These are phyloP conservation scores for Cyclotella sp. DNA, from an alignment of 108 stramenopile species.

Conservation along the genomic window DNA sequence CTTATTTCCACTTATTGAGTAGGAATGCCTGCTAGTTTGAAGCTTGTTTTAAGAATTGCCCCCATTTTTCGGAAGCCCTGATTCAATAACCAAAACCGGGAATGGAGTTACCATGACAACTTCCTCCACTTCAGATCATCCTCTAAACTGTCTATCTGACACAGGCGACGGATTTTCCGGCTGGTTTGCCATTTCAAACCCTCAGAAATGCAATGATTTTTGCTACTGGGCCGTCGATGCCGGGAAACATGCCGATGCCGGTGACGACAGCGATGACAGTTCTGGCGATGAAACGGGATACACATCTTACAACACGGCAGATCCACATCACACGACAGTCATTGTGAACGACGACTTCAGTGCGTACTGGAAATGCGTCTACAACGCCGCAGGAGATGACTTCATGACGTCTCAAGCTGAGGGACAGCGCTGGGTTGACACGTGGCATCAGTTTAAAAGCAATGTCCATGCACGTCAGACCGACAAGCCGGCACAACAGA, in stretches of 20 bases:
- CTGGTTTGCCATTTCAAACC: constrained; percentile 53
- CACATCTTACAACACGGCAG: constrained; percentile 41
- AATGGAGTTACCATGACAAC: constrained; percentile 6
- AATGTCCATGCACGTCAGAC: background rate
- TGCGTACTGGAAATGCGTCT: constrained; percentile 49
- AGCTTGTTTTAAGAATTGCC: no score
- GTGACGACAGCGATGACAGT: background rate
- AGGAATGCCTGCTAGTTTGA: no score
- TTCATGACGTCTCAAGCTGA: constrained; percentile 14
- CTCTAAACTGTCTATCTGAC: constrained; percentile 46
- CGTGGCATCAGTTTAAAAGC: constrained; percentile 15
- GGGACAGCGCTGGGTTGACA: constrained; percentile 42
- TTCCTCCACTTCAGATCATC: constrained; percentile 17
- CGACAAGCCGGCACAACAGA: background rate
- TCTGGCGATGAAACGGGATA: constrained; percentile 5
- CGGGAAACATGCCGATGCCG: no score
- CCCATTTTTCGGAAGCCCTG: no score
- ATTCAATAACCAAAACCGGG: no score
- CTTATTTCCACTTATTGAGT: no score
- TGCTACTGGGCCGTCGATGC: constrained; percentile 40
- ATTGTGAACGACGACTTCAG: constrained; percentile 14
- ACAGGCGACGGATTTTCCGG: constrained; percentile 54
- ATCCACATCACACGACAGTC: constrained; percentile 42
- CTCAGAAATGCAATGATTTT: constrained; percentile 51
- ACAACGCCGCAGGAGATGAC: constrained; percentile 38